phyloP scores from a whole-genome alignment of 352 stramenopile genomes.

The Globisporangium echinulatum region DNA sequence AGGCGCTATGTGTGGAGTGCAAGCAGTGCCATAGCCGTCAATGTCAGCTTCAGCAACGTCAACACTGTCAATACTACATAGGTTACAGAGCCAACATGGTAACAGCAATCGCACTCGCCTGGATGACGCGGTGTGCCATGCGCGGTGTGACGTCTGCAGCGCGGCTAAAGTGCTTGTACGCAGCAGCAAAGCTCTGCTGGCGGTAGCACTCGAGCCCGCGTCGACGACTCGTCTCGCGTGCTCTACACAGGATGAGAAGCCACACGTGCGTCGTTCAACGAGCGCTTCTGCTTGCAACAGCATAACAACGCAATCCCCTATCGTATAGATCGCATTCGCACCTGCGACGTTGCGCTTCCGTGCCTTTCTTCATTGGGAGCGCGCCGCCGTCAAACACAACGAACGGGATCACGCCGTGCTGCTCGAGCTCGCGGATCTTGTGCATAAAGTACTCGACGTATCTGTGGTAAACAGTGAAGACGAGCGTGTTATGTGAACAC shows the following conservation, averaged over 20 bases:
- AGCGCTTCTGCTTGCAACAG: too few relatives aligned
- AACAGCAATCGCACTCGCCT: constrained; percentile 20
- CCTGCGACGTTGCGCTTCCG: constrained; percentile 62
- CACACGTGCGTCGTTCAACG: too few relatives aligned
- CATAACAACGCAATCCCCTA: too few relatives aligned
- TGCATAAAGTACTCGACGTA: constrained; percentile 79
- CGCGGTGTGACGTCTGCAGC: constrained; percentile 72
- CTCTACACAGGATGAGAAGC: constrained; percentile 15
- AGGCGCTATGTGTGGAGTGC: constrained; percentile 22
- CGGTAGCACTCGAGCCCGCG: constrained; percentile 52
- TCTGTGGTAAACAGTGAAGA: constrained; percentile 16
- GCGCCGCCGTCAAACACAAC: constrained; percentile 73
- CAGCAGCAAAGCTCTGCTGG: constrained; percentile 48
- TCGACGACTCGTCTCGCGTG: constrained; percentile 59
- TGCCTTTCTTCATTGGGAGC: constrained; percentile 73
- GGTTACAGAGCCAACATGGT: too few relatives aligned
- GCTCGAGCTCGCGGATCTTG: constrained; percentile 35
- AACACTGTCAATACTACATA: too few relatives aligned
- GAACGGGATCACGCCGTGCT: constrained; percentile 58
- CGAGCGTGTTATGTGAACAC: not conserved
- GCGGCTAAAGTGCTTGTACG: constrained; percentile 63
- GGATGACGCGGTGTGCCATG: constrained; percentile 76
- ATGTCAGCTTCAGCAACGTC: too few relatives aligned
- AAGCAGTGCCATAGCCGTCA: too few relatives aligned
- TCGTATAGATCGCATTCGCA: constrained; percentile 11